Percentiles rank a stretch among this genome's conserved stretches.
phyloP scores from a whole-genome alignment of 192 early-diverging fungal species.

The Obelidium mucronatum region DNA sequence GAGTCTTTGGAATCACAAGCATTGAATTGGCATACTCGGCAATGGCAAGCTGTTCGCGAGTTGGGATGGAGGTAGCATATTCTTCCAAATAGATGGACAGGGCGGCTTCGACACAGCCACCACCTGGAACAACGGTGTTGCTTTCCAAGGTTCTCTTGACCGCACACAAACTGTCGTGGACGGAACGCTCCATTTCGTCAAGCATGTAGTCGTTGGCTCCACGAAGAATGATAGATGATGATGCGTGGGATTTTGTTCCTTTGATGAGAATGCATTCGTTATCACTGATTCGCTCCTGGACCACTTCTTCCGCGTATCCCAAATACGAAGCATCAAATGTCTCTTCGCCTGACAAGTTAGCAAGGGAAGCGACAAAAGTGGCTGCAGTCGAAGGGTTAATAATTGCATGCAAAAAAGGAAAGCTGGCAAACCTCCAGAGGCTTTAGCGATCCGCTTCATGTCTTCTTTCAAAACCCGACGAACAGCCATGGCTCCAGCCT shows the following conservation, averaged over 20 bases:
- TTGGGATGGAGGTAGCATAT: slow-evolving; percentile 95
- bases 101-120: slow-evolving; percentile 95
- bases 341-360: slow-evolving; percentile 98
- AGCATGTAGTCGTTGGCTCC: slow-evolving; percentile 99
- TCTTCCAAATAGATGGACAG: slow-evolving; percentile 97
- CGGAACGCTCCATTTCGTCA: slow-evolving; percentile 98
- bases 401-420: slow-evolving; percentile 1
- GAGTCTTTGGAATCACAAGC: slow-evolving; percentile 95
- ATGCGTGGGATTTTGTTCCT: slow-evolving; percentile 86
- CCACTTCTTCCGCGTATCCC: slow-evolving; percentile 94
- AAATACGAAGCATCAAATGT: slow-evolving; percentile 90
- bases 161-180: slow-evolving; percentile 94
- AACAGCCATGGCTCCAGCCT: slow-evolving; percentile 97
- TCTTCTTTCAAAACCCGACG: slow-evolving; percentile 97
- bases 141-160: slow-evolving; percentile 98
- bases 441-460: slow-evolving; percentile 95
- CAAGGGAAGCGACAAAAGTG: slow-evolving; percentile 91
- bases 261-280: slow-evolving; percentile 98
- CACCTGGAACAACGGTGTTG: slow-evolving; percentile 95
- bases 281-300: slow-evolving; percentile 96
- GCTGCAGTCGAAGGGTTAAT: slow-evolving; percentile 54
- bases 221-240: slow-evolving; percentile 94
- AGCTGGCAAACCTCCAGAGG: slow-evolving; percentile 77
- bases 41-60: slow-evolving; percentile 98
- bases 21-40: slow-evolving; percentile 96